These are phyloP conservation scores for Solidago caesia DNA, from an alignment of 129 eudicot species.

Conservation along the genomic window DNA sequence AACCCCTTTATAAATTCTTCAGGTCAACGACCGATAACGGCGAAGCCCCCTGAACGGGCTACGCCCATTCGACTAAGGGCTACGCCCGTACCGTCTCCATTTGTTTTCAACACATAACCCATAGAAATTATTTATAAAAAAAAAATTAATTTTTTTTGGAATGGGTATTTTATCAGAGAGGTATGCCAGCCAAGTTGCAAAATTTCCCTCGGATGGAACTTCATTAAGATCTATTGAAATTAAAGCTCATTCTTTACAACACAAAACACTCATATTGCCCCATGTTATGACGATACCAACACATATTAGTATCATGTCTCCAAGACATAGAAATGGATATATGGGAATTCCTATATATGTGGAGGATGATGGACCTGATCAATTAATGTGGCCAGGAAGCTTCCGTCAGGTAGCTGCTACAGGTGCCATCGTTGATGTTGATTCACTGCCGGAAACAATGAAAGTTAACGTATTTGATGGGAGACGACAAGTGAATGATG, in stretches of 20 bases:
- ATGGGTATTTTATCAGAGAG: conserved; percentile 50
- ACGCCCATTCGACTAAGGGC: too few relatives aligned
- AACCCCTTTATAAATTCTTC: too few relatives aligned
- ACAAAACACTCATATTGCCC: conserved; percentile 29
- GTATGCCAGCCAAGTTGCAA: conserved; percentile 36
- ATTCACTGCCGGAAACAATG: conserved; percentile 15
- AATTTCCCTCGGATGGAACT: conserved; percentile 10
- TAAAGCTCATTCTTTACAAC: conserved; percentile 49
- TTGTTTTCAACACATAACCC: too few relatives aligned
- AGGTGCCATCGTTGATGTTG: not conserved
- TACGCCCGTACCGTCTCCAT: too few relatives aligned
- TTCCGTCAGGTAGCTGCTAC: conserved; percentile 30
- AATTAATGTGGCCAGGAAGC: conserved; percentile 58
- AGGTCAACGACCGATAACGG: too few relatives aligned
- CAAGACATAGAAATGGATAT: conserved; percentile 33
- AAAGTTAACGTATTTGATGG: not conserved
- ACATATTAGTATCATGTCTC: conserved; percentile 11
- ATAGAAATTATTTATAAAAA: too few relatives aligned
- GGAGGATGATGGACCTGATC: conserved; percentile 36
- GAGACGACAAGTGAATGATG: conserved; percentile 23
- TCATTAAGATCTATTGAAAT: conserved; percentile 42
- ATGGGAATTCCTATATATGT: conserved; percentile 31
- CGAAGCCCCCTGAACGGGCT: too few relatives aligned
- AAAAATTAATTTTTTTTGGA: too few relatives aligned
- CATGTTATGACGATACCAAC: conserved; percentile 24